Evolutionary conservation across 345 rosid genomes (phyloP).

Genomic region (Theobroma cacao): DNA sequence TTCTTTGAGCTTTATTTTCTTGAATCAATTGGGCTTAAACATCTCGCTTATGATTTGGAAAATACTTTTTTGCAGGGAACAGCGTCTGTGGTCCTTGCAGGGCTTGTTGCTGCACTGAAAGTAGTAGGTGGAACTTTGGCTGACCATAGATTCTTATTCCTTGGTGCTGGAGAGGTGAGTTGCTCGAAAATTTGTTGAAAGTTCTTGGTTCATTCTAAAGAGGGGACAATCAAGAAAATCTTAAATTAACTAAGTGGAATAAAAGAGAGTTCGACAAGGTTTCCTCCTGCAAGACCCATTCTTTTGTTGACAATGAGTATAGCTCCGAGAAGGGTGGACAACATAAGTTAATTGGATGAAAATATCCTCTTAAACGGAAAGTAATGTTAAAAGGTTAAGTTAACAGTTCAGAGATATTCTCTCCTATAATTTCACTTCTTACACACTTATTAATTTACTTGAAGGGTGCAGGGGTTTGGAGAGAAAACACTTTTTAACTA

Average conservation of each 20-base stretch:
- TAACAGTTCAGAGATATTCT: background rate
- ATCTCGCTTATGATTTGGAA: conserved; percentile 9
- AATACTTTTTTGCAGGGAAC: conserved; percentile 63
- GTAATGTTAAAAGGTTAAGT: background rate
- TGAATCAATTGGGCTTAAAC: background rate
- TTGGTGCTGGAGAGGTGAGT: conserved; percentile 96
- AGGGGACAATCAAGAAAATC: background rate
- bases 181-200: background rate
- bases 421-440: background rate
- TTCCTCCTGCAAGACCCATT: background rate
- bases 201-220: background rate
- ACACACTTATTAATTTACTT: background rate
- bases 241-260: background rate
- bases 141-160: conserved; percentile 82
- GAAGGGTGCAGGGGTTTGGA: background rate
- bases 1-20: background rate
- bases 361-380: background rate
- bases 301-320: background rate
- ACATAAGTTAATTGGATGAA: background rate
- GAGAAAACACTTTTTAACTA: background rate
- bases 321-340: background rate
- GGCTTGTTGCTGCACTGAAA: conserved; percentile 79
- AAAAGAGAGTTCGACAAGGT: background rate
- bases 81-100: conserved; percentile 97
- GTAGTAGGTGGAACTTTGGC: conserved; percentile 74